These are phyloP conservation scores for Rhodosporidiobolus odoratus DNA, from an alignment of 768 basidiomycete genomes.

Conservation along the genomic window DNA sequence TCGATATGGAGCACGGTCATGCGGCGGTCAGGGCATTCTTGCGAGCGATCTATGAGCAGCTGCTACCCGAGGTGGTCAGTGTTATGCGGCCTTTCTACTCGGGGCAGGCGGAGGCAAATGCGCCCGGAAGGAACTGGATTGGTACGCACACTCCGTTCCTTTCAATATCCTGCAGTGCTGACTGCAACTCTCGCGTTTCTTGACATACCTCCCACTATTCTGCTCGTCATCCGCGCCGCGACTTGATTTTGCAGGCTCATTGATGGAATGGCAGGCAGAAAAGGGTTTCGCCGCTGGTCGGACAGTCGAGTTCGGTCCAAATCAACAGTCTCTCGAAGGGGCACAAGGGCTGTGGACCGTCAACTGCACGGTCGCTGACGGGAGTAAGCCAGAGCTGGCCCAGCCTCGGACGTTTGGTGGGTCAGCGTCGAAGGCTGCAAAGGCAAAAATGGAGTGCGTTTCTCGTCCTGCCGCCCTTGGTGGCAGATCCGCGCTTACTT, in stretches of 20 bases:
- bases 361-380: background rate
- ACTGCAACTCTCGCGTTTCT: background rate
- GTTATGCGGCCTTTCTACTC: background rate
- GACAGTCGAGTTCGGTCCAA: background rate
- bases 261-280: background rate
- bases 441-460: background rate
- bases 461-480: background rate
- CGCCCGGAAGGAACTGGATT: too few species aligned
- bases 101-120: background rate
- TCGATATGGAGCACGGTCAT: conserved; percentile 16
- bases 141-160: too few species aligned
- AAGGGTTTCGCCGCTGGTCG: background rate
- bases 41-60: background rate
- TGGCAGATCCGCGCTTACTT: background rate
- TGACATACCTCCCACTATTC: background rate
- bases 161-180: too few species aligned
- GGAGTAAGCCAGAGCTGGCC: background rate
- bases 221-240: background rate
- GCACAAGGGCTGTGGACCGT: background rate
- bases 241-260: background rate
- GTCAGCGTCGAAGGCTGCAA: background rate
- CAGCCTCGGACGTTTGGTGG: background rate
- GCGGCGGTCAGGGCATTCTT: background rate
- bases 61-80: background rate
- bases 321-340: too few species aligned